Conservation (phyloP, 371 early-diverging fungal species). For the Paraphysoderma sedebokerense region DNA sequence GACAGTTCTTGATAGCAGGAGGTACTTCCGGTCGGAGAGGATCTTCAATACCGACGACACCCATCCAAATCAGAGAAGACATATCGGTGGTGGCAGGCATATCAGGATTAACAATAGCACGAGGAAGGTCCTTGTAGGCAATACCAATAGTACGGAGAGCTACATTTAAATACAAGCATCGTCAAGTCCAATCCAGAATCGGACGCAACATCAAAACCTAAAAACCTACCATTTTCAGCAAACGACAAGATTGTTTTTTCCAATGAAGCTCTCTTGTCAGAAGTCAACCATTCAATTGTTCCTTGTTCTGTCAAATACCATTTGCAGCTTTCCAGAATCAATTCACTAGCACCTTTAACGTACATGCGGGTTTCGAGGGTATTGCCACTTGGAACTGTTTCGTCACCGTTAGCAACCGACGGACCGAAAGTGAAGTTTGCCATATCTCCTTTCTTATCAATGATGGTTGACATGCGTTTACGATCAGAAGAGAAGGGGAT, state of each 20-base stretch:
- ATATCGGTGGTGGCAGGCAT: constrained; percentile 23
- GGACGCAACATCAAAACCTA: too few species aligned
- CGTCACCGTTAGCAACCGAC: constrained; percentile 5
- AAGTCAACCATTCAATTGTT: constrained; percentile 24
- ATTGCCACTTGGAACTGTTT: constrained; percentile 12
- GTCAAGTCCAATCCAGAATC: too few species aligned
- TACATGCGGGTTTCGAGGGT: constrained; percentile 26
- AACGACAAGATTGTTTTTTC: constrained; percentile 43
- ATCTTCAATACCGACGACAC: constrained; percentile 82
- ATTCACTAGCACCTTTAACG: constrained; percentile 76
- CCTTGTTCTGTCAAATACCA: constrained; percentile 38
- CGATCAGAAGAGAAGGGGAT: constrained; percentile 60
- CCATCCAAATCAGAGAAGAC: constrained; percentile 37
- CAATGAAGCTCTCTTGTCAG: constrained; percentile 21
- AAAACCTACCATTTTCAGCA: constrained; percentile 60
- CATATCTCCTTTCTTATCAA: neutral
- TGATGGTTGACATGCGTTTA: constrained; percentile 56
- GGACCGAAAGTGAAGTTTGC: too few species aligned
- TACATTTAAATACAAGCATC: too few species aligned
- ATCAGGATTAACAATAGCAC: constrained; percentile 23
- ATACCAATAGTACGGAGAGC: constrained; percentile 79
- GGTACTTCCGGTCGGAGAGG: constrained; percentile 77
- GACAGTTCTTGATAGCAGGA: constrained; percentile 59
- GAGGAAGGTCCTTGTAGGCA: constrained; percentile 34
- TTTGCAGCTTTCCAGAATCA: constrained; percentile 43